Evolutionary conservation across 2,329 filamentous ascomycete species (phyloP), one percentile per base, ranked within the genome.

Genomic region (Phialocephala sp.): DNA sequence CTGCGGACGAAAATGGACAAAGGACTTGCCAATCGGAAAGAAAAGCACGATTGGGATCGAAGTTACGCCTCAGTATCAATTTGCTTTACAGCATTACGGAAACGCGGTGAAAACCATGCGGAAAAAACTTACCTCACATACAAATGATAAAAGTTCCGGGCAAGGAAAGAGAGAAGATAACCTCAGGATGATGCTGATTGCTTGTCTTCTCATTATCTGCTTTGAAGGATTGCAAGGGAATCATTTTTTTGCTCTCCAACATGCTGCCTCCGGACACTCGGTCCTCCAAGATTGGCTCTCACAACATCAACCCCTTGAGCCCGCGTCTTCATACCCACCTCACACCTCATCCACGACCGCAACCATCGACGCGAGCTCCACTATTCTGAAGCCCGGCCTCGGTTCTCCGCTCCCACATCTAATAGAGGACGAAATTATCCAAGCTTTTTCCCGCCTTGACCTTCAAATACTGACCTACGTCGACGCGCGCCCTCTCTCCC

Each of bases 361-460:
- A 11, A 18, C 8, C 20, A 50, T 50, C 8, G 22, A 27, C 45
- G 45, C 45, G 1, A 24, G 24, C 50, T 22, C n/a, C 45, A 22
- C 45, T 3, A 12, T 41, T 14, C 11, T 2, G 27, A 54, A 1
- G 14, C 12, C 2, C 1, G 14, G 27, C 50, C 12, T 54, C 2
- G 27, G 50, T 12, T 54, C 50, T 24, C 20, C 39, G 1, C 8
- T 22, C 0, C 22, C 41, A 22, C n/a, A 39, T 20, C 8, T 60
- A 9, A 57, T 69, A 14, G 66, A 68, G 20, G 59, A 68, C 22
- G 67, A 68, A 39, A 37, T 69, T 4, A 56, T 69, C 35, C 56
- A 63, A 15, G 58, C 58, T 2, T 69, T 64, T 18, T 36, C 56
- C 4, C 41, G 63, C 2, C 61, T 69, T 27, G 66, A 69, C 56